Conservation (phyloP, 306 rosid genomes). For the Cucurbita argyrosperma region DNA sequence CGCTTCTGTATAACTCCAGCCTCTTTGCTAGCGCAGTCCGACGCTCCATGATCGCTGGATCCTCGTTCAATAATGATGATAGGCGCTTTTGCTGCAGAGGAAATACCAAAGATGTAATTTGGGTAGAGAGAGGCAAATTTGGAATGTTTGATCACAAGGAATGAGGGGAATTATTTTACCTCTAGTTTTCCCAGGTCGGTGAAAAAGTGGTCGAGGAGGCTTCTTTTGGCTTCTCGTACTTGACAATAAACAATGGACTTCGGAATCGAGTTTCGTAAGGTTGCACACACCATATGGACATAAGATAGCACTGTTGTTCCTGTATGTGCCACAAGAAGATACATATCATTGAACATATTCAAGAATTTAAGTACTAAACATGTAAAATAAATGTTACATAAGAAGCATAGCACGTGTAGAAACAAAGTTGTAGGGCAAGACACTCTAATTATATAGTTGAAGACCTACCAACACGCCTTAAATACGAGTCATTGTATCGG, state of each 20-base stretch:
- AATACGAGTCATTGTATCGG: slow-evolving; percentile 81
- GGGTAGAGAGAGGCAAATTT: no score
- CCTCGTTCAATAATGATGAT: slow-evolving; percentile 76
- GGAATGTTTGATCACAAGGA: background rate
- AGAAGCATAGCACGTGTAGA: slow-evolving; percentile 46
- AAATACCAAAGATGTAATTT: background rate
- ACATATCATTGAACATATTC: background rate
- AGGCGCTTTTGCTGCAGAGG: slow-evolving; percentile 45
- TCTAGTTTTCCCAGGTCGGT: slow-evolving; percentile 71
- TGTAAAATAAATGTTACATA: slow-evolving; percentile 47
- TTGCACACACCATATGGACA: slow-evolving; percentile 71
- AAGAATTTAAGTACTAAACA: background rate
- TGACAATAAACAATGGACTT: slow-evolving; percentile 80
- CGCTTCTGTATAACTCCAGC: slow-evolving; percentile 77
- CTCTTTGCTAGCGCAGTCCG: slow-evolving; percentile 63
- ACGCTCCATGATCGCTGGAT: slow-evolving; percentile 85
- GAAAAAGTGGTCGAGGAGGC: slow-evolving; percentile 73
- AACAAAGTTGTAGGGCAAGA: background rate
- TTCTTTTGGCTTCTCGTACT: slow-evolving; percentile 83
- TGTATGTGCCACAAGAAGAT: slow-evolving; percentile 13
- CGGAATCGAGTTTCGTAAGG: slow-evolving; percentile 66
- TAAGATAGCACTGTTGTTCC: slow-evolving; percentile 69
- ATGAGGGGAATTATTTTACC: slow-evolving; percentile 18
- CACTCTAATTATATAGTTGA: background rate
- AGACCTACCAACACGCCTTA: slow-evolving; percentile 67